Evolutionary conservation across 2,329 filamentous ascomycete genomes (phyloP), one percentile per base, ranked within the genome.

Genomic region (Waltergamsia citrina): DNA sequence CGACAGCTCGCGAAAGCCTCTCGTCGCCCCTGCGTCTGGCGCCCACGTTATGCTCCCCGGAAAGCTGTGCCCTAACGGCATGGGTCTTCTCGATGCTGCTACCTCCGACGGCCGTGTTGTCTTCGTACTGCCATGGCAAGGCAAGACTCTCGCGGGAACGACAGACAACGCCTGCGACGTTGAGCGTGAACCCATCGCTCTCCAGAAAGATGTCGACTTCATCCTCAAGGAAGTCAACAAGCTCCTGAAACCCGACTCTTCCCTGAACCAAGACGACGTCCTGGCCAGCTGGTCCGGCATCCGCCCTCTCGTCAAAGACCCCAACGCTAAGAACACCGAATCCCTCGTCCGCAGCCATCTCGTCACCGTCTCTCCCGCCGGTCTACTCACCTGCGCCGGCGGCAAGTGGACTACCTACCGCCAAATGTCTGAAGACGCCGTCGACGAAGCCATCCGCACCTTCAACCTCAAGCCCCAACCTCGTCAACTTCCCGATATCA

Each of bases 331-430:
- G 58, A 86, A 85, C 53, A 88, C 85, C 15, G 80, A 90, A 55
- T 85, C 84, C 33, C 75, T 90, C 32, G 84, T 92, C 38, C 81
- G 84, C 44, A 88, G 81, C 59, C 84, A 92, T 52, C 69, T 92
- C 33, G 73, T 90, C 44, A 81, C 81, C 33, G 72, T 82, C 27
- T 88, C 84, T 15, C 59, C 73, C 6, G 83, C 82, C 2, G 84
- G 83, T 11, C 70, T 92, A 12, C 63, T 92, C 44, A 90, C 84
- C 33, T 86, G 83, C 55, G 82, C 83, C 22, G 84, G 84, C 46
- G 84, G 84, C 41, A 92, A 90, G 61, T 90, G 84, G 84, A 92
- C 84, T 6, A 92, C 84, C 9, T 92, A 90, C 61, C 81, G 84
- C 36, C 81, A 88, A 53, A 92, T 92, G 85, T 81, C 85, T 34